These are phyloP conservation scores for Aspergillus heteromorphus DNA, from an alignment of 495 filamentous ascomycete genomes.

Conservation along the genomic window DNA sequence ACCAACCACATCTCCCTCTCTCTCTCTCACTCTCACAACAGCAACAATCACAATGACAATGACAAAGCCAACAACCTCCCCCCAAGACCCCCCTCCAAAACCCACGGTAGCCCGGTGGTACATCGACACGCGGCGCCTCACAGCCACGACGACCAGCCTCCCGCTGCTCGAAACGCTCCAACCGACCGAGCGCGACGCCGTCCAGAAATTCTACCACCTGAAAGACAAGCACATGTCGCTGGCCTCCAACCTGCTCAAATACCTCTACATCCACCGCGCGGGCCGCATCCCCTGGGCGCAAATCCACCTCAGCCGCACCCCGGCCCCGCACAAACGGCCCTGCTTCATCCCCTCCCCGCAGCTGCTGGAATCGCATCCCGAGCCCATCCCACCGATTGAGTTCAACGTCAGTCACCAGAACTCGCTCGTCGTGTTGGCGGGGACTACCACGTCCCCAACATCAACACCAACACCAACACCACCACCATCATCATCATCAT, in stretches of 20 bases:
- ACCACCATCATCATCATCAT: too few species aligned
- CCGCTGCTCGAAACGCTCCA: slow-evolving; percentile 34
- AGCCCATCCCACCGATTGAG: slow-evolving; percentile 42
- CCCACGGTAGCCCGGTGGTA: slow-evolving; percentile 33
- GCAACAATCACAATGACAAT: slow-evolving; percentile 7
- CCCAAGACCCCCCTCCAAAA: background rate
- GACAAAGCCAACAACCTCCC: slow-evolving; percentile 1
- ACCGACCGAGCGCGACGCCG: slow-evolving; percentile 28
- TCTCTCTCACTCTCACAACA: background rate
- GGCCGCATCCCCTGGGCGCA: slow-evolving; percentile 61
- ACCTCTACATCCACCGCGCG: slow-evolving; percentile 59
- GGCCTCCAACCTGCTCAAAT: slow-evolving; percentile 75
- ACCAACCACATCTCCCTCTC: background rate
- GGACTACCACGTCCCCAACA: slow-evolving; percentile 23
- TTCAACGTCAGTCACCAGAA: slow-evolving; percentile 92
- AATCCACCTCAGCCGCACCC: slow-evolving; percentile 55
- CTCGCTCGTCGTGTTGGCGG: slow-evolving; percentile 64
- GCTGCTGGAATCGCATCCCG: slow-evolving; percentile 3
- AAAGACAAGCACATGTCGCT: slow-evolving; percentile 50
- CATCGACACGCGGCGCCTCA: slow-evolving; percentile 38
- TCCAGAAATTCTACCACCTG: slow-evolving; percentile 33
- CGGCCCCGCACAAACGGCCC: slow-evolving; percentile 57
- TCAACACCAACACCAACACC: too few species aligned
- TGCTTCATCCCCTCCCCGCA: slow-evolving; percentile 44
- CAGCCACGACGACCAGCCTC: slow-evolving; percentile 24